Evolutionary conservation across 2,329 filamentous ascomycete species (phyloP).

Genomic region (Orbilia brochopaga): DNA sequence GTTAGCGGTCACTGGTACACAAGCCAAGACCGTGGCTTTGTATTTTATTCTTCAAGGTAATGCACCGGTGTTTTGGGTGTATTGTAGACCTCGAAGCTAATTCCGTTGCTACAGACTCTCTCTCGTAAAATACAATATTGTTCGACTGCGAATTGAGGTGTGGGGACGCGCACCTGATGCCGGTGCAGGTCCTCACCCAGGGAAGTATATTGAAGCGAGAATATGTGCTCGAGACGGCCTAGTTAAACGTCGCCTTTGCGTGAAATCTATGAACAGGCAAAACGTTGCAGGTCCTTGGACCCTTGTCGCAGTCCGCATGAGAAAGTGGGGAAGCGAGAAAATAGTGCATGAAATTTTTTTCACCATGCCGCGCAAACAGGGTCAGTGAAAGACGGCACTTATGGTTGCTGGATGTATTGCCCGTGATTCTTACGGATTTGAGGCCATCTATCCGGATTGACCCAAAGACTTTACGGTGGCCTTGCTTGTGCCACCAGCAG

Average conservation of each 20-base stretch:
- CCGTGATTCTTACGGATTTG: conserved; percentile 33
- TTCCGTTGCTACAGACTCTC: background rate
- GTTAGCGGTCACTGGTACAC: conserved; percentile 37
- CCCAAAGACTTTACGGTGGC: background rate
- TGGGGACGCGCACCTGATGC: background rate
- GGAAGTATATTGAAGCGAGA: conserved; percentile 17
- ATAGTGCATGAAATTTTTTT: conserved; percentile 45
- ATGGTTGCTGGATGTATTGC: conserved; percentile 16
- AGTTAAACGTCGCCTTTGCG: conserved; percentile 17
- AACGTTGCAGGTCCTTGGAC: conserved; percentile 11
- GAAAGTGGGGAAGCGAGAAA: conserved; percentile 50
- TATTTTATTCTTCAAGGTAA: conserved; percentile 41
- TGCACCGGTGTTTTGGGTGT: conserved; percentile 3
- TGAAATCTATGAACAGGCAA: conserved; percentile 23
- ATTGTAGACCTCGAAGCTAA: conserved; percentile 14
- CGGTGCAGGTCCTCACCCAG: conserved; percentile 13
- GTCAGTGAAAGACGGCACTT: conserved; percentile 29
- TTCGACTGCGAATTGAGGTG: background rate
- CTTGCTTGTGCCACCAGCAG: background rate
- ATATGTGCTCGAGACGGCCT: background rate
- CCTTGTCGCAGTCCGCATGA: conserved; percentile 27
- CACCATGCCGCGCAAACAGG: conserved; percentile 30
- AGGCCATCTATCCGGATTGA: conserved; percentile 42
- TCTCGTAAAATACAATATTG: background rate
- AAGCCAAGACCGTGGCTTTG: conserved; percentile 38